Percentiles rank a stretch among this genome's conserved stretches.
Conservation (phyloP, 2,329 filamentous ascomycete genomes). For the Rutstroemia sp. region DNA sequence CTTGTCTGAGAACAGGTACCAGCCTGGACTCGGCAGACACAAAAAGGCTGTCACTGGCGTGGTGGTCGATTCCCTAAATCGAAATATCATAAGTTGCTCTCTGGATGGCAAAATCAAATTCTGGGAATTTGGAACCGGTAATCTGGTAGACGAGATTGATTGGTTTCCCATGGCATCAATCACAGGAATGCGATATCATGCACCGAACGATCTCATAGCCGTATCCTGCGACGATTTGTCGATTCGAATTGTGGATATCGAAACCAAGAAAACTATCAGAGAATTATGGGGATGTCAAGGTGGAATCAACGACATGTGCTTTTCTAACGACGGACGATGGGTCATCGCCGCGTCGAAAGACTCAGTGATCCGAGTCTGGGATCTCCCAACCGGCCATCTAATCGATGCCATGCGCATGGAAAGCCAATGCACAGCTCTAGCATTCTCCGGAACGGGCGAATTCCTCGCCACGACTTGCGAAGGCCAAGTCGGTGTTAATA, state of each 20-base stretch:
- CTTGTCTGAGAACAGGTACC: slow-evolving; percentile 18
- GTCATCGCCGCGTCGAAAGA: slow-evolving; percentile 82
- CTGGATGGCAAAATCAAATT: slow-evolving; percentile 93
- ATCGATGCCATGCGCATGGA: slow-evolving; percentile 84
- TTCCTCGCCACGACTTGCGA: slow-evolving; percentile 87
- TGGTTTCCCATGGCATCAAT: slow-evolving; percentile 75
- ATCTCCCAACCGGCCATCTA: slow-evolving; percentile 88
- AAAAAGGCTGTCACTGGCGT: slow-evolving; percentile 78
- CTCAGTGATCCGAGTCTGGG: slow-evolving; percentile 79
- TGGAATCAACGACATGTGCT: slow-evolving; percentile 72
- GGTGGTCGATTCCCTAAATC: slow-evolving; percentile 83
- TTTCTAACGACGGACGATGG: slow-evolving; percentile 92
- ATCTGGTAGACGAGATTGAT: slow-evolving; percentile 71
- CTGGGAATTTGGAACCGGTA: slow-evolving; percentile 88
- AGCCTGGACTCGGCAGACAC: slow-evolving; percentile 60
- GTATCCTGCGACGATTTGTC: slow-evolving; percentile 84
- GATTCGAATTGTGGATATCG: slow-evolving; percentile 81
- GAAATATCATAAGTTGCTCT: slow-evolving; percentile 75
- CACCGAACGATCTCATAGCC: slow-evolving; percentile 76
- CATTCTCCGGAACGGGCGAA: slow-evolving; percentile 86
- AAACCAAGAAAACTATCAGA: slow-evolving; percentile 83
- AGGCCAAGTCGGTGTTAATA: slow-evolving; percentile 76
- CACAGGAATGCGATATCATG: slow-evolving; percentile 71
- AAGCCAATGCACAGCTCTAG: slow-evolving; percentile 71
- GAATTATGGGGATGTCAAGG: slow-evolving; percentile 80